phyloP scores from a whole-genome alignment of 2,329 filamentous ascomycete species.

The Talaromyces sp. region DNA sequence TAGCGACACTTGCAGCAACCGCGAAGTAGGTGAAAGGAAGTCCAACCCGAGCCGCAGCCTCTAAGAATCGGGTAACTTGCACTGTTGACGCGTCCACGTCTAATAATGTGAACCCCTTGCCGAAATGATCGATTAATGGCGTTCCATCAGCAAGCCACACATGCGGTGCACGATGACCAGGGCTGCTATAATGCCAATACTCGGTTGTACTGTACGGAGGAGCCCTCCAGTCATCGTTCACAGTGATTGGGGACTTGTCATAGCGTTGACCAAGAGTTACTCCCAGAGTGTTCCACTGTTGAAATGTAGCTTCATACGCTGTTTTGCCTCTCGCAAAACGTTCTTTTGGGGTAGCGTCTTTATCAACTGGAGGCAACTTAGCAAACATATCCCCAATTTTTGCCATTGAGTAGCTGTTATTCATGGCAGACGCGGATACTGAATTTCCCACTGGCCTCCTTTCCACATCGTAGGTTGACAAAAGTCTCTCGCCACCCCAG shows the following conservation, averaged over 20 bases:
- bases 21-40: neutral
- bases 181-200: neutral
- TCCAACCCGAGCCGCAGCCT: neutral
- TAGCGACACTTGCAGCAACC: neutral
- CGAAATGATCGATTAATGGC: neutral
- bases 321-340: neutral
- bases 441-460: slow-evolving; percentile 21
- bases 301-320: neutral
- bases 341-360: neutral
- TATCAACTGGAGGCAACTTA: neutral
- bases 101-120: neutral
- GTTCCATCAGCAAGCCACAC: slow-evolving; percentile 1
- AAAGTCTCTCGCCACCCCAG: slow-evolving; percentile 18
- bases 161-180: slow-evolving; percentile 3
- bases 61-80: neutral
- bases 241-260: neutral
- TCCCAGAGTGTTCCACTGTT: slow-evolving; percentile 1
- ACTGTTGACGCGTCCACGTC: neutral
- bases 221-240: neutral
- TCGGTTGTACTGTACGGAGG: neutral
- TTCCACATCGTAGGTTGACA: slow-evolving; percentile 24
- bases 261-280: slow-evolving; percentile 1
- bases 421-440: neutral
- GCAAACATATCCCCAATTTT: neutral
- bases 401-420: slow-evolving; percentile 1